A percentile compares a stretch with the other conserved stretches of the same genome.
Evolutionary conservation across 2,329 filamentous ascomycete genomes (phyloP).

Genomic region (Sporothrix inflata): DNA sequence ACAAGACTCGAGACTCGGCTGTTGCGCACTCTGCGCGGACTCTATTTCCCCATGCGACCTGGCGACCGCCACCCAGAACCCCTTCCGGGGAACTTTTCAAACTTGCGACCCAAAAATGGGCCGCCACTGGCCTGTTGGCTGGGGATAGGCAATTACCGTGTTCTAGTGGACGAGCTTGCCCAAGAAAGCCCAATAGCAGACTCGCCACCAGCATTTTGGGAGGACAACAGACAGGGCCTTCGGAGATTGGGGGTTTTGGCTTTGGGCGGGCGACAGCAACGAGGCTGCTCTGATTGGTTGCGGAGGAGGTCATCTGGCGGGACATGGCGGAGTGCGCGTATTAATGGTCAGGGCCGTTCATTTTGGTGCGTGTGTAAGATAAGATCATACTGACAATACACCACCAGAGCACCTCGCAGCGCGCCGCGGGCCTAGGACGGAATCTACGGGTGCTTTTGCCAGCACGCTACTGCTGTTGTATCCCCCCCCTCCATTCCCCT

Average conservation of each 20-base stretch:
- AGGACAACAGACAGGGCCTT: background rate
- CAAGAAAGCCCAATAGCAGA: background rate
- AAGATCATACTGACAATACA: background rate
- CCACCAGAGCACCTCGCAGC: background rate
- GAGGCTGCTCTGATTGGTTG: background rate
- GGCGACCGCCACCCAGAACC: background rate
- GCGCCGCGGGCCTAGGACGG: background rate
- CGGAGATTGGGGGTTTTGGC: background rate
- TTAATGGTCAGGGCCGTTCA: background rate
- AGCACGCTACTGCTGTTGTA: background rate
- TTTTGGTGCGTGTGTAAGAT: constrained; percentile 4
- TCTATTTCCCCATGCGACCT: background rate
- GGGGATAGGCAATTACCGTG: background rate
- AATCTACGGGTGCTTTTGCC: constrained; percentile 8
- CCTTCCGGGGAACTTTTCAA: constrained; percentile 5
- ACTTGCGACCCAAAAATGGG: background rate
- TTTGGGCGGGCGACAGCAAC: background rate
- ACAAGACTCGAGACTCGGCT: background rate
- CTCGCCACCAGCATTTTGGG: background rate
- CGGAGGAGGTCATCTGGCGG: background rate
- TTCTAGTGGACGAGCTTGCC: background rate
- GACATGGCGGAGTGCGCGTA: constrained; percentile 1
- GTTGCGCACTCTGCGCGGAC: too few species aligned
- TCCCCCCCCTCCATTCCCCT: background rate
- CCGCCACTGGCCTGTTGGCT: constrained; percentile 8